A percentile compares a stretch with the other conserved stretches of the same genome.
These are phyloP conservation scores for Pisolithus sp. DNA, from an alignment of 768 basidiomycete species.

Conservation along the genomic window DNA sequence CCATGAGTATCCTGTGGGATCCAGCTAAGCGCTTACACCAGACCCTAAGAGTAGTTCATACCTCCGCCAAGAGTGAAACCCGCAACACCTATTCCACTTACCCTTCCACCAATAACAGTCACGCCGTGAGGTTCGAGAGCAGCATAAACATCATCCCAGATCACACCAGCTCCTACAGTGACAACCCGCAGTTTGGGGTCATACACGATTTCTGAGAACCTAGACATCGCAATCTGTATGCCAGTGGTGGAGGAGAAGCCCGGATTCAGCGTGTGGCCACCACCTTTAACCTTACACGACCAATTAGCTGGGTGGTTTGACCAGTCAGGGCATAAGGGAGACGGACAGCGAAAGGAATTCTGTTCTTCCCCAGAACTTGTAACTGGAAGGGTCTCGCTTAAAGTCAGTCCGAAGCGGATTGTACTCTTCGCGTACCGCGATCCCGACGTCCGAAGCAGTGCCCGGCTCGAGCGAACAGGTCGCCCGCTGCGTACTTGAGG, in stretches of 20 bases:
- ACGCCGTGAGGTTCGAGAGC: slow-evolving; percentile 44
- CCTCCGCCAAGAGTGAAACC: slow-evolving; percentile 56
- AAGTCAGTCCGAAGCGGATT: neutral
- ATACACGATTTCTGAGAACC: slow-evolving; percentile 41
- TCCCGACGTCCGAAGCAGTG: slow-evolving; percentile 42
- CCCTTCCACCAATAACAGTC: slow-evolving; percentile 53
- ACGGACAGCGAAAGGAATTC: slow-evolving; percentile 25
- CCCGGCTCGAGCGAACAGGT: slow-evolving; percentile 56
- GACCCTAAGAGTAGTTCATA: slow-evolving; percentile 6
- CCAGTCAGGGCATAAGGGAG: slow-evolving; percentile 16
- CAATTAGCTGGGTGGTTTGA: neutral
- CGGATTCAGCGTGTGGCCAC: slow-evolving; percentile 48
- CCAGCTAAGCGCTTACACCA: neutral
- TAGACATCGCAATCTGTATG: slow-evolving; percentile 48
- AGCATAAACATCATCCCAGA: slow-evolving; percentile 63
- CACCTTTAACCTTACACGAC: slow-evolving; percentile 44
- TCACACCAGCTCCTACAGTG: slow-evolving; percentile 33
- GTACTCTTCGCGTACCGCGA: slow-evolving; percentile 31
- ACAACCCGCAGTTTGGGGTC: slow-evolving; percentile 32
- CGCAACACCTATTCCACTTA: slow-evolving; percentile 51
- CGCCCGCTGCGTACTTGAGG: slow-evolving; percentile 39
- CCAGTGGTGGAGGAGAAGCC: slow-evolving; percentile 52
- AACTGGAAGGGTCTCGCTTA: slow-evolving; percentile 2
- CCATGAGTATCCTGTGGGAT: slow-evolving; percentile 49
- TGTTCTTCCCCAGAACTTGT: slow-evolving; percentile 35